Evolutionary conservation across 176 grass and related monocot species (phyloP).

Genomic region (Oryza longistaminata): DNA sequence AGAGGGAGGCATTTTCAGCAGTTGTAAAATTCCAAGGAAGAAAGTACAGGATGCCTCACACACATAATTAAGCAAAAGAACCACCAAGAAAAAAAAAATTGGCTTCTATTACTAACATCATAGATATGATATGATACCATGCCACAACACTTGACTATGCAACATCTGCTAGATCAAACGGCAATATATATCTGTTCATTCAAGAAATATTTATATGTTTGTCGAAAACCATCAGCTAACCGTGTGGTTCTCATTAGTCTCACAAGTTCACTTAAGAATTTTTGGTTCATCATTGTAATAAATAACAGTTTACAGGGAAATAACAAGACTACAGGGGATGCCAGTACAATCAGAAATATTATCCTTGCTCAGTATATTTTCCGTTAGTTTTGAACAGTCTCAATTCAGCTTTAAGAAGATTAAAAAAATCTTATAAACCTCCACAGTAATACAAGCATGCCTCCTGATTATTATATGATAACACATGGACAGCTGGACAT

Average conservation of each 20-base stretch:
- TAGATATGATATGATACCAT: neutral
- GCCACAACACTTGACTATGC: neutral
- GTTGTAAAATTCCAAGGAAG: neutral
- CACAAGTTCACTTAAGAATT: neutral
- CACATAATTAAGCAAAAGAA: neutral
- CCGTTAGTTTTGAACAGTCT: too few species aligned
- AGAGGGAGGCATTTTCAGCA: neutral
- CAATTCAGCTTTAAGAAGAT: neutral
- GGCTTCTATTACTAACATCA: neutral
- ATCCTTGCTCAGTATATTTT: neutral
- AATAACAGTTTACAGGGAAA: slow-evolving; percentile 18
- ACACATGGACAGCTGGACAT: too few species aligned
- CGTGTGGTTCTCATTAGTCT: neutral
- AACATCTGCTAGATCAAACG: neutral
- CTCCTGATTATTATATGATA: too few species aligned
- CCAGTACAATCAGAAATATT: neutral
- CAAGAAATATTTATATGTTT: too few species aligned
- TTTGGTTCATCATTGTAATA: neutral
- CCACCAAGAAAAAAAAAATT: slow-evolving; percentile 5
- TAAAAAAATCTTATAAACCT: too few species aligned
- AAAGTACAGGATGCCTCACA: neutral
- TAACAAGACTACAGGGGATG: neutral
- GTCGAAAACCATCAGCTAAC: neutral
- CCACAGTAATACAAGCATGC: too few species aligned
- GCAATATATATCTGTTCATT: neutral